phyloP scores from a whole-genome alignment of 768 basidiomycete genomes.

The Pluteus cervinus region DNA sequence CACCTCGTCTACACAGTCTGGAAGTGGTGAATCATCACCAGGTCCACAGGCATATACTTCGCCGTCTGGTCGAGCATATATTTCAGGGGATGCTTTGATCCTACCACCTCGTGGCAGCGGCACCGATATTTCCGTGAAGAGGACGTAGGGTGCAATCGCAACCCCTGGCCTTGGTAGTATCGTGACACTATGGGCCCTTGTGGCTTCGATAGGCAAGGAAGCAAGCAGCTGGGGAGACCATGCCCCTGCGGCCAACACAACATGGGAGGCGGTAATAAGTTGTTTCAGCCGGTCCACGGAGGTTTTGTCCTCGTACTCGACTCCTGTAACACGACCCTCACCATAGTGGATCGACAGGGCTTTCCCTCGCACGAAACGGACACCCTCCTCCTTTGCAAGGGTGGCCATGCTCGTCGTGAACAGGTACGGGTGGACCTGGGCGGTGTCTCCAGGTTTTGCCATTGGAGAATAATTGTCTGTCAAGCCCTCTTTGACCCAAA shows the following conservation, averaged over 20 bases:
- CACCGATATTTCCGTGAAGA: conserved; percentile 71
- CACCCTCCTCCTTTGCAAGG: conserved; percentile 52
- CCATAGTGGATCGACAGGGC: conserved; percentile 37
- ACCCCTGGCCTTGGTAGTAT: conserved; percentile 41
- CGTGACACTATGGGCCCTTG: conserved; percentile 70
- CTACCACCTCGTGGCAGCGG: conserved; percentile 11
- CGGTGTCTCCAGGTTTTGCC: conserved; percentile 52
- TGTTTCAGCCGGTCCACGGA: conserved; percentile 14
- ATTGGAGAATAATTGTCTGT: conserved; percentile 59
- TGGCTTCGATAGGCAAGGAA: conserved; percentile 51
- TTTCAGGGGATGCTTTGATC: conserved; percentile 47
- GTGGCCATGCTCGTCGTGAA: conserved; percentile 71
- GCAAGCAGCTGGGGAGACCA: conserved; percentile 69
- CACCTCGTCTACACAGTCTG: conserved; percentile 68
- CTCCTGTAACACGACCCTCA: conserved; percentile 38
- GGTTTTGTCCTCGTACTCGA: conserved; percentile 42
- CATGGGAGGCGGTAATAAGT: conserved; percentile 58
- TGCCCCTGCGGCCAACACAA: conserved; percentile 79
- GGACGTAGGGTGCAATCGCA: conserved; percentile 64
- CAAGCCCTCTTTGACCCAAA: conserved; percentile 50
- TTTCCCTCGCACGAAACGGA: conserved; percentile 38
- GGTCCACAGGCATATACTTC: conserved; percentile 78
- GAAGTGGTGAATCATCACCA: conserved; percentile 67
- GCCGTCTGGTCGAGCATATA: conserved; percentile 64
- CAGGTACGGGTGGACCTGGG: conserved; percentile 71